These are phyloP conservation scores for Amaranthus tricolor DNA, from an alignment of 179 eudicot genomes.

Conservation along the genomic window DNA sequence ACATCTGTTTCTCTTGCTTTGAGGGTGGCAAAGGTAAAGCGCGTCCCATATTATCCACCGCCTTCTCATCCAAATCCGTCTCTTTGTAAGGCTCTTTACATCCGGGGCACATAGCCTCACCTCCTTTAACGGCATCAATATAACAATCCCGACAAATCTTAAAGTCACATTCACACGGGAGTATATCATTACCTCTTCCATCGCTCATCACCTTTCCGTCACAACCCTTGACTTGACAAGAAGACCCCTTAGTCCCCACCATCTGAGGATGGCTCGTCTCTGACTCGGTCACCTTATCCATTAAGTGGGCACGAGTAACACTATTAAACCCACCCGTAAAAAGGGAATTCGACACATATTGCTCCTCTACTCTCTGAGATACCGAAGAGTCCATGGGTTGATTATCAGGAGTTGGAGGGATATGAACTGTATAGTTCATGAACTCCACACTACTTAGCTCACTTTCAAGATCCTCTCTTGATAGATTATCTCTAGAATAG, in stretches of 20 bases:
- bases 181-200: conserved; percentile 64
- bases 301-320: conserved; percentile 69
- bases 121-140: conserved; percentile 61
- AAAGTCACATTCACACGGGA: conserved; percentile 82
- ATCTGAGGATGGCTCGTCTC: conserved; percentile 74
- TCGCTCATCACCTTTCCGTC: conserved; percentile 72
- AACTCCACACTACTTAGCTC: conserved; percentile 42
- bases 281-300: conserved; percentile 69
- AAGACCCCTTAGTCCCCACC: conserved; percentile 60
- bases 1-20: conserved; percentile 36
- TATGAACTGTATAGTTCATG: conserved; percentile 47
- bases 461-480: conserved; percentile 49
- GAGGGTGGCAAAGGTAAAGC: conserved; percentile 34
- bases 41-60: conserved; percentile 22
- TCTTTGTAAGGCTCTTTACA: conserved; percentile 39
- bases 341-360: conserved; percentile 48
- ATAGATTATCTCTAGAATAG: conserved; percentile 43
- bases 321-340: conserved; percentile 79
- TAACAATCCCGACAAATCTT: conserved; percentile 89
- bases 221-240: conserved; percentile 43
- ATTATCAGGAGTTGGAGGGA: conserved; percentile 43
- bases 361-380: conserved; percentile 50
- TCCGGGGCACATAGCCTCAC: conserved; percentile 65
- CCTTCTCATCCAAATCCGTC: conserved; percentile 44
- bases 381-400: conserved; percentile 44